phyloP scores from a whole-genome alignment of 768 basidiomycete species.

The Phaffia australis region DNA sequence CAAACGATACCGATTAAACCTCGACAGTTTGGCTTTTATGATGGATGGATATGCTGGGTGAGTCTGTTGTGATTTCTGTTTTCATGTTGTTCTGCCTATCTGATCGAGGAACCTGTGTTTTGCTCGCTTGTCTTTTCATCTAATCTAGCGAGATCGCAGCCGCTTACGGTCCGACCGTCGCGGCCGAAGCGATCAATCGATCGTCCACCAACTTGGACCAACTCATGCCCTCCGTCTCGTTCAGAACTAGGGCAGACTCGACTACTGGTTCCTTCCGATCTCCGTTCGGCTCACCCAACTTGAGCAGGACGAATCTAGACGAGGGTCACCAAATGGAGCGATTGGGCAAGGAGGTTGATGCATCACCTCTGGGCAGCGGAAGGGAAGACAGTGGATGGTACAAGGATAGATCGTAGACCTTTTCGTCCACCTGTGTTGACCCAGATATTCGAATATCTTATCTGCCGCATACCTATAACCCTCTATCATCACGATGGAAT shows the following conservation, averaged over 20 bases:
- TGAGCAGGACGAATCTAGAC: background rate
- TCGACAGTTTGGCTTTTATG: constrained; percentile 65
- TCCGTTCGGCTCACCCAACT: background rate
- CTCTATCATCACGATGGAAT: too few relatives aligned
- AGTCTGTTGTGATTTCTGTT: constrained; percentile 21
- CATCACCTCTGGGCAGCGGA: too few relatives aligned
- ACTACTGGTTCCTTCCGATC: background rate
- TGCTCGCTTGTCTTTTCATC: background rate
- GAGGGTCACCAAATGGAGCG: too few relatives aligned
- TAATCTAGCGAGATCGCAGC: constrained; percentile 55
- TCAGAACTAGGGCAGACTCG: background rate
- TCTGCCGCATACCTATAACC: too few relatives aligned
- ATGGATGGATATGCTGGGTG: constrained; percentile 76
- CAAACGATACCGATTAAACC: constrained; percentile 64
- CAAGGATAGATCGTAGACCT: too few relatives aligned
- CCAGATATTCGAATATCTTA: too few relatives aligned
- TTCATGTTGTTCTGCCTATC: background rate
- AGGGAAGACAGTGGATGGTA: too few relatives aligned
- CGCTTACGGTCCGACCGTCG: constrained; percentile 58
- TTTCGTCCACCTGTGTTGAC: too few relatives aligned
- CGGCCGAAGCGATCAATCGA: constrained; percentile 49
- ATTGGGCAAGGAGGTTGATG: too few relatives aligned
- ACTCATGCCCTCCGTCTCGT: constrained; percentile 8
- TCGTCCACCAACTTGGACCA: constrained; percentile 49
- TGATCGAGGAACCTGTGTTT: background rate